Base-by-base conservation (phyloP, 1,284 basidiomycete species). In the Pholiota adiposa region DNA sequence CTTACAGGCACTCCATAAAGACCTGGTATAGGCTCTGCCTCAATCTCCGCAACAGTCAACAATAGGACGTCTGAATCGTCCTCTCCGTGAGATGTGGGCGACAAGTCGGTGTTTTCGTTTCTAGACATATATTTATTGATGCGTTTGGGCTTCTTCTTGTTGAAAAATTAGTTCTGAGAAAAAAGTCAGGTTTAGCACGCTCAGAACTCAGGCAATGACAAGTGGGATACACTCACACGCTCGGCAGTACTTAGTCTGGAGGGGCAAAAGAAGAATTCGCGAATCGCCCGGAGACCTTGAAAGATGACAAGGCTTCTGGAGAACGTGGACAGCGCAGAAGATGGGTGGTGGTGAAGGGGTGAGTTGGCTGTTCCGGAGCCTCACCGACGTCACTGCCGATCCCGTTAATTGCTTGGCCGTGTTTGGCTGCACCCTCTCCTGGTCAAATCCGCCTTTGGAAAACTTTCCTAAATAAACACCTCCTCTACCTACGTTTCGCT, bases 1-100 rank as follows among this genome's bases (percentile, higher is more conserved):
- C 79, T 72, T 53, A 82, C 80, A 50, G 81, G 81, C 34, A 73
- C 72, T 44, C 80, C 81, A 71, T 80, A 70, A 52, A 83, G 59
- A 36, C 81, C 81, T 61, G 81, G 81, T 23, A 60, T 70, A 73
- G 59, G 80, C 63, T 82, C 72, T 74, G 58, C 78, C 63, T 82
- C 80, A 58, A 71, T 71, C 63, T 79, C 78, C 54, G 69, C 63
- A 48, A 66, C 68, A 60, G 73, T 72, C 33, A 74, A 77, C 54
- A 77, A 57, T 31, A 74, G 59, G 57, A 65, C 68, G 66, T 82
- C 80, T 41, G 80, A 81, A 36, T 82, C 81, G 58, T 82, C 80
- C 59, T 82, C 81, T 59, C 69, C 74, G 27, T 75, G 76, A 40
- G 79, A 80, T 36, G 73, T 77, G 38, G 72, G 72, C n/a, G 77